Evolutionary conservation across 345 rosid genomes (phyloP).

Genomic region (Eucalyptus melliodora): DNA sequence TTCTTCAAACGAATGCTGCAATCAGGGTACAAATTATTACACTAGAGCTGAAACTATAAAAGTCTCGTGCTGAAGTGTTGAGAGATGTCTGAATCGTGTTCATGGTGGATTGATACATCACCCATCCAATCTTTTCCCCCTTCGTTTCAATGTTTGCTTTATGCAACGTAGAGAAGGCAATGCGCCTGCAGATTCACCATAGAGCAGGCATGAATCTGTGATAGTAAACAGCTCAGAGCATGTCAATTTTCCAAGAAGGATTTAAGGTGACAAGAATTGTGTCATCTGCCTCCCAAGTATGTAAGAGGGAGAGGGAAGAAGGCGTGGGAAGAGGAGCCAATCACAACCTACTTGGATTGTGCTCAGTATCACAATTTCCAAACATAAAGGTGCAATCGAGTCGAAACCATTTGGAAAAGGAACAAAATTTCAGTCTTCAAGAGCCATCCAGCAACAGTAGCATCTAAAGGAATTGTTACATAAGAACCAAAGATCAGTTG

Average conservation of each 20-base stretch:
- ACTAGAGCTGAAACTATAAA: background rate
- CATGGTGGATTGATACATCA: background rate
- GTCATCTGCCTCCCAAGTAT: background rate
- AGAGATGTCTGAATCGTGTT: background rate
- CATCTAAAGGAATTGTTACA: background rate
- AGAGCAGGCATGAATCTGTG: background rate
- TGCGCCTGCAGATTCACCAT: background rate
- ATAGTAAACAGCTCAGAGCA: background rate
- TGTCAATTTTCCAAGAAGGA: background rate
- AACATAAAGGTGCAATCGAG: background rate
- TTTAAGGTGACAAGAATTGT: background rate
- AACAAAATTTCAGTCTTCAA: background rate
- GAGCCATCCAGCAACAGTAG: background rate
- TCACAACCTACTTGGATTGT: background rate
- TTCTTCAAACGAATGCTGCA: background rate
- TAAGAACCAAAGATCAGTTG: background rate
- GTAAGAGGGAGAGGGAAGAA: background rate
- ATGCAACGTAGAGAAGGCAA: background rate
- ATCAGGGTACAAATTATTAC: background rate
- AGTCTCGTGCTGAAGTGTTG: background rate
- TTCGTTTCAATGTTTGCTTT: background rate
- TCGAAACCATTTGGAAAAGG: background rate
- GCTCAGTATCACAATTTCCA: background rate
- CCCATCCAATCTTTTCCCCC: background rate
- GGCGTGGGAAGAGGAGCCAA: background rate